phyloP scores from a whole-genome alignment of 768 basidiomycete genomes.

The Mycena crocata region DNA sequence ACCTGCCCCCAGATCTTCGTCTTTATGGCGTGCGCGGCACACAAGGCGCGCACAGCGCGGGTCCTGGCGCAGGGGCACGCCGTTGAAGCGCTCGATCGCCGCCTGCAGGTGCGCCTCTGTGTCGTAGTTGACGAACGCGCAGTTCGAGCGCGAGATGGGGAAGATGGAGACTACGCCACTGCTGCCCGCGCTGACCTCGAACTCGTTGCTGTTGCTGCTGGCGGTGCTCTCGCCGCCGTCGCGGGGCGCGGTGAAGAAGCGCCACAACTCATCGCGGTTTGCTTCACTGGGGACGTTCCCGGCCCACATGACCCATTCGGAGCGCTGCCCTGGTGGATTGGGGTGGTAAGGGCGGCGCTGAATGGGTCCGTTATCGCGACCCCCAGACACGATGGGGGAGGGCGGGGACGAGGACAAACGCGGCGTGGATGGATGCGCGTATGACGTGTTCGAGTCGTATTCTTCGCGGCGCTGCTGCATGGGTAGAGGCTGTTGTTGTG shows the following conservation, averaged over 20 bases:
- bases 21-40: conserved; percentile 81
- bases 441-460: no score
- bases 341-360: no score
- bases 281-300: no score
- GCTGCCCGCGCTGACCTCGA: background rate
- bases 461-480: no score
- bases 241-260: conserved; percentile 60
- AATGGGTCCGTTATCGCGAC: no score
- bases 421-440: no score
- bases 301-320: no score
- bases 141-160: conserved; percentile 89
- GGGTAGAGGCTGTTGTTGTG: no score
- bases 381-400: no score
- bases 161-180: conserved; percentile 82
- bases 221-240: background rate
- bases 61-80: conserved; percentile 76
- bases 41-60: conserved; percentile 80
- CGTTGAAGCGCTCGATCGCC: conserved; percentile 82
- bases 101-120: conserved; percentile 67
- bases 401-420: no score
- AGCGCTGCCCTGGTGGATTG: no score
- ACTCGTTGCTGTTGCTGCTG: background rate
- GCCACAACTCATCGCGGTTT: background rate
- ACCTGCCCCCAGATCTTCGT: conserved; percentile 88
- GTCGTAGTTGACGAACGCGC: conserved; percentile 92